Evolutionary conservation across 2,329 filamentous ascomycete species (phyloP), one percentile per base, ranked within the genome.

Genomic region (Colletotrichum endophyticum): DNA sequence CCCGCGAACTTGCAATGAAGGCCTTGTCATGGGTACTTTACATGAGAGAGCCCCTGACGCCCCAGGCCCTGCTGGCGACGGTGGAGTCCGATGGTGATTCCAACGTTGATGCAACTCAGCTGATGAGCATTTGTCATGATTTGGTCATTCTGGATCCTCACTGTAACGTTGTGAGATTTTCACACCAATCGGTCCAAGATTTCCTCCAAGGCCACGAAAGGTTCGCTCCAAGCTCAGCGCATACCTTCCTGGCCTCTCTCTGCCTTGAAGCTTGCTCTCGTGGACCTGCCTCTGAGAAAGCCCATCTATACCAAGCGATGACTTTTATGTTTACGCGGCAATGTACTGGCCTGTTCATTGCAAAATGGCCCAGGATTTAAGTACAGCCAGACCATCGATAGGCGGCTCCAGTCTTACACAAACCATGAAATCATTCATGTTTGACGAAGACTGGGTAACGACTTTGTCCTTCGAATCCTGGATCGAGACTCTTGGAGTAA

Each of bases 201-300:
- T 72, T 72, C 6, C 28, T 71, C 1, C 11, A 1, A 8, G 27
- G 2, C 5, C 69, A 57, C 16, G 2, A 13, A 0, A 16, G 16
- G 2, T 71, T 63, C 6, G 11, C 36, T 8, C 0, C 39, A 4
- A 22, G 5, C 0, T 12, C 27, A 15, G 22, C 59, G 0, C 39
- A 71, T n/a, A 3, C 0, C 8, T 6, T 16, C 9, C 30, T 71
- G 27, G 59, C 69, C 1, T 56, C 39, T 22, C 5, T 8, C 3
- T 71, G 69, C 28, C 2, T 66, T 16, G 59, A 56, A 3, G 69
- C 36, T 5, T 71, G 57, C 15, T 56, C 9, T n/a, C 36, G 27
- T 2, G 68, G 30, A 12, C 15, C 28, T 2, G 11, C 3, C 12
- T 3, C 7, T 1, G 59, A 9, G 25, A 0, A n/a, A 0, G 11